Evolutionary conservation across 2,329 filamentous ascomycete species (phyloP), one percentile per base, ranked within the genome.

Genomic region (Lomentospora prolificans): DNA sequence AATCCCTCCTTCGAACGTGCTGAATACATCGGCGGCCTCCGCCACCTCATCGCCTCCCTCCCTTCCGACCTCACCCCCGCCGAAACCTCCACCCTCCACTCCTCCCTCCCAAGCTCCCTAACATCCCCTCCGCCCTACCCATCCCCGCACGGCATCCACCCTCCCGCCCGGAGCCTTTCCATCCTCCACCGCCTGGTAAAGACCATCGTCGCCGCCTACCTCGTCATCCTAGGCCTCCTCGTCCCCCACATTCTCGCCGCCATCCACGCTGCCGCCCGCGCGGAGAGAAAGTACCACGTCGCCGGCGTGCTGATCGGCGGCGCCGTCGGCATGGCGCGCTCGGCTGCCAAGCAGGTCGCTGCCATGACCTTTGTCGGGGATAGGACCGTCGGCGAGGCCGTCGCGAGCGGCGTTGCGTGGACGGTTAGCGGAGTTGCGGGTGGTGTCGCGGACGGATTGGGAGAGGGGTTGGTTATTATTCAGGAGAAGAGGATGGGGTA

Each of bases 1-100:
- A 51, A 56, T 46, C 30, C 54, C 12, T n/a, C 54, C 46, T 56
- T 56, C 30, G 54, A 56, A 19, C 54, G 54, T 8, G 31, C 19
- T 2, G 54, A 56, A 25, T 56, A 41, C 54, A 51, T 56, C 12
- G 46, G 44, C 12, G 54, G 46, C 33, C 54, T 56, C 19, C 9
- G 28, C 54, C 48, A 56, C 54, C 54, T 56, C 54, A 39, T 51
- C 46, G n/a, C 31, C 46, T 39, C 54, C 31, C 54, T 56, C 28
- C 54, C 54, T 6, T 17, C 22, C 3, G 33, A 39, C 46, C 54
- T 56, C 8, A 27, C 46, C 4, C 54, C 54, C 22, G 3, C 28
- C 44, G 54, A 56, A 24, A 46, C 31, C 46, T 19, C 48, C 22
- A 12, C 46, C 17, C 30, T 56, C 28, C 54, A 24, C 19, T 28